Evolutionary conservation across 192 early-diverging fungal species (phyloP).

Genomic region (Chytriomyces sp.): DNA sequence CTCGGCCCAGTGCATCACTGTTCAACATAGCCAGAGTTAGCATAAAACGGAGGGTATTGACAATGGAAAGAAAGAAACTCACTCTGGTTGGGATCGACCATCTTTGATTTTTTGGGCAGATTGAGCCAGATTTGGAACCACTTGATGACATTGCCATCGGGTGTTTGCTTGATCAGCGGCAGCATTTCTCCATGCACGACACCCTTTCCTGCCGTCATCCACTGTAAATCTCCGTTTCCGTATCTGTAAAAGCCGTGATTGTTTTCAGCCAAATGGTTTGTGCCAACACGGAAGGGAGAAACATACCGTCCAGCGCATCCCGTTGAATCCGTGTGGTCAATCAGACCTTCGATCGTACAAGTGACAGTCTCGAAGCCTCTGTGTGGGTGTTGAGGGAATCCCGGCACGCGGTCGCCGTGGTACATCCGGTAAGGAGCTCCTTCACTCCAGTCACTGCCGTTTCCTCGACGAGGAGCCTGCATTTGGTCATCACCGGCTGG

Average conservation of each 20-base stretch:
- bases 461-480: constrained; percentile 37
- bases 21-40: background rate
- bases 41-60: background rate
- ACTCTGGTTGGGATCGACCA: background rate
- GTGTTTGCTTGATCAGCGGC: no score
- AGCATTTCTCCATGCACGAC: constrained; percentile 55
- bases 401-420: constrained; percentile 25
- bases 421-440: constrained; percentile 18
- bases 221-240: constrained; percentile 59
- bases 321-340: constrained; percentile 65
- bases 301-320: constrained; percentile 51
- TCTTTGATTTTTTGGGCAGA: background rate
- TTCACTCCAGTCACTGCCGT: constrained; percentile 33
- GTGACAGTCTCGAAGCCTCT: constrained; percentile 73
- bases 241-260: constrained; percentile 5
- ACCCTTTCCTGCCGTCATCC: constrained; percentile 74
- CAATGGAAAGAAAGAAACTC: background rate
- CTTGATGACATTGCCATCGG: no score
- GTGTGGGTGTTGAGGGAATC: constrained; percentile 39
- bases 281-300: no score
- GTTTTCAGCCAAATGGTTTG: no score
- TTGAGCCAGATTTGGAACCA: background rate
- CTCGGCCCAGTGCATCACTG: constrained; percentile 26
- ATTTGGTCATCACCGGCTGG: constrained; percentile 36
- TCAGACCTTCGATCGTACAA: constrained; percentile 62